Evolutionary conservation across 805 yeast species (phyloP).

Genomic region (Yarrowia keelungensis): DNA sequence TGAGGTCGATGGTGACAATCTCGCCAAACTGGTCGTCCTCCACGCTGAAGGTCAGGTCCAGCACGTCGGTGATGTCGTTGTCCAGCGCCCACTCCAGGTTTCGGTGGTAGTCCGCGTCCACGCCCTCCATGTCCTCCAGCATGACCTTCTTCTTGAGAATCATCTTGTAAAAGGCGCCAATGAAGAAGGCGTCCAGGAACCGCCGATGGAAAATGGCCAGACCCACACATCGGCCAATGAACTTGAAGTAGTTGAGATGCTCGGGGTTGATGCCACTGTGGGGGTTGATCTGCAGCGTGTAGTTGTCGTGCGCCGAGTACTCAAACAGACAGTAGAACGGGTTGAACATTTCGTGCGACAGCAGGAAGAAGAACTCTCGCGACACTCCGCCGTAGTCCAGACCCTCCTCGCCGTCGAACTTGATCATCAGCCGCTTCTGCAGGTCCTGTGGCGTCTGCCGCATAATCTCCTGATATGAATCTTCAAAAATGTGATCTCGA

Average conservation of each 20-base stretch:
- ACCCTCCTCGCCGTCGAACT: constrained; percentile 99
- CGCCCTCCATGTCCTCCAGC: constrained; percentile 97
- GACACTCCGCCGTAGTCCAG: constrained; percentile 99
- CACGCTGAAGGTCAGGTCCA: constrained; percentile 85
- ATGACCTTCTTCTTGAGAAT: constrained; percentile 94
- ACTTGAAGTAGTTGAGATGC: constrained; percentile 96
- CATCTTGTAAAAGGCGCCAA: constrained; percentile 98
- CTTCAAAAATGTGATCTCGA: constrained; percentile 95
- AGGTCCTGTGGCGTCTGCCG: constrained; percentile 98
- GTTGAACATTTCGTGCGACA: constrained; percentile 98
- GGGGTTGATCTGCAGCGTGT: constrained; percentile 96
- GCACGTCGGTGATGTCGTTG: constrained; percentile 86
- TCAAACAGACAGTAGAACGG: constrained; percentile 97
- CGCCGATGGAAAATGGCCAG: constrained; percentile 98
- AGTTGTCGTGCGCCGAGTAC: constrained; percentile 97
- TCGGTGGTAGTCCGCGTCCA: constrained; percentile 94
- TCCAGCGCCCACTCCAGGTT: constrained; percentile 95
- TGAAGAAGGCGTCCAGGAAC: constrained; percentile 96
- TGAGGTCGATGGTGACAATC: constrained; percentile 85
- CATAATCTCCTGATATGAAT: constrained; percentile 97
- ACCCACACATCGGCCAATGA: constrained; percentile 98
- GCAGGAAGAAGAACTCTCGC: constrained; percentile 93
- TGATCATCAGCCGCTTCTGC: constrained; percentile 96
- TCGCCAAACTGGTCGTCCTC: constrained; percentile 96
- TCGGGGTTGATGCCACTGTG: constrained; percentile 97